Evolutionary conservation across 176 grass and related monocot genomes (phyloP).

Genomic region (Raddia distichophylla): DNA sequence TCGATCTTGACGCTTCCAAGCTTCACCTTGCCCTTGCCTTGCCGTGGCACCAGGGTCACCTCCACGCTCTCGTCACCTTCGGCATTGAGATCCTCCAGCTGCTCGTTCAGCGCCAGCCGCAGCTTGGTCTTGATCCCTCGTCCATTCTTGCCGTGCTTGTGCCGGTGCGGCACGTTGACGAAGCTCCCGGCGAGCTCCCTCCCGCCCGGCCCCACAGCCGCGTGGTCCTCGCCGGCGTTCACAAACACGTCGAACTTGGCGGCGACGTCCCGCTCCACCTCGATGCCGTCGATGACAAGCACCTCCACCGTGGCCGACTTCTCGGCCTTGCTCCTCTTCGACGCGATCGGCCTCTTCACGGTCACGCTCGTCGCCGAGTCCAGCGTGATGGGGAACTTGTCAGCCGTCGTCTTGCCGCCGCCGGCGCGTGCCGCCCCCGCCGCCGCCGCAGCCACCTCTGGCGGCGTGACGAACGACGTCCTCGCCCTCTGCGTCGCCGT

Average conservation of each 20-base stretch:
- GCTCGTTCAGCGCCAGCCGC: conserved; percentile 50
- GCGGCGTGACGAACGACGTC: neutral
- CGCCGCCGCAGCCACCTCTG: neutral
- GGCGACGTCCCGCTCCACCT: conserved; percentile 36
- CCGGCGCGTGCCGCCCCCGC: neutral
- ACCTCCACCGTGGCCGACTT: conserved; percentile 57
- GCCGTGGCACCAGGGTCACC: conserved; percentile 47
- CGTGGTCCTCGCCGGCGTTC: conserved; percentile 50
- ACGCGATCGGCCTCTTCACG: conserved; percentile 42
- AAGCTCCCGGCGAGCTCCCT: conserved; percentile 64
- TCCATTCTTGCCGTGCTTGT: neutral
- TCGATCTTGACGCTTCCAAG: conserved; percentile 51
- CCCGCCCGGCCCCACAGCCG: conserved; percentile 17
- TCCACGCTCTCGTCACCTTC: conserved; percentile 41
- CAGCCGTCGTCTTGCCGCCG: neutral
- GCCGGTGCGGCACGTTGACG: conserved; percentile 54
- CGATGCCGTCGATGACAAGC: conserved; percentile 53
- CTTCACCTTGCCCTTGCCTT: conserved; percentile 38
- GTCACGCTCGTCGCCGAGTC: conserved; percentile 36
- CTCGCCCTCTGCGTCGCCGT: neutral
- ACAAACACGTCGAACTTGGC: conserved; percentile 72
- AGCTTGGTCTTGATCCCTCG: conserved; percentile 37
- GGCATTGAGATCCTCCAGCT: conserved; percentile 51
- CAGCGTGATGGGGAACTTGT: conserved; percentile 48
- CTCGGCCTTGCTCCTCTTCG: conserved; percentile 35